phyloP scores from a whole-genome alignment of 2,329 filamentous ascomycete species.

The Aspergillus puulaauensis region DNA sequence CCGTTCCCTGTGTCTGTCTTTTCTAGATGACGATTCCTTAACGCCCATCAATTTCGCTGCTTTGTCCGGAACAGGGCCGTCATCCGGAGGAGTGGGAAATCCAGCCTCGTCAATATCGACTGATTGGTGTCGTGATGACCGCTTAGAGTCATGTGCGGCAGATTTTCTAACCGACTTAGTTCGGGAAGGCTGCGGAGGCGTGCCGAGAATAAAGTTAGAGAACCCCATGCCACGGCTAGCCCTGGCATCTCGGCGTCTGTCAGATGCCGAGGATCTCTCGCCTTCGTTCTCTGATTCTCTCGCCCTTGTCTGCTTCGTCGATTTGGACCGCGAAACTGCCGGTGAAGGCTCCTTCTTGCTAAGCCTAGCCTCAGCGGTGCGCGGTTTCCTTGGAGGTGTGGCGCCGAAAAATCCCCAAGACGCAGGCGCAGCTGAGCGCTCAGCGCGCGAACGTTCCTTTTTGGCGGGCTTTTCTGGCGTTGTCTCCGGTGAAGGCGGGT shows the following conservation, averaged over 20 bases:
- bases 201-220: constrained; percentile 65
- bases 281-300: constrained; percentile 56
- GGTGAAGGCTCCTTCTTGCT: constrained; percentile 43
- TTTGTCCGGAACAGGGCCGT: constrained; percentile 67
- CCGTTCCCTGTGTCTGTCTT: constrained; percentile 52
- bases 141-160: constrained; percentile 55
- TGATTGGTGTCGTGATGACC: constrained; percentile 64
- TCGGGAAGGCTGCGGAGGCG: constrained; percentile 54
- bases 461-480: constrained; percentile 60
- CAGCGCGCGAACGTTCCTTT: constrained; percentile 76
- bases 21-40: constrained; percentile 45
- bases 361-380: constrained; percentile 50
- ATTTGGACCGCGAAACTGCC: constrained; percentile 56
- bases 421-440: constrained; percentile 63
- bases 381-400: constrained; percentile 48
- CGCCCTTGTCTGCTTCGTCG: constrained; percentile 58
- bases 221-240: constrained; percentile 59
- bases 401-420: constrained; percentile 77
- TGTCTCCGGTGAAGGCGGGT: constrained; percentile 51
- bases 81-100: constrained; percentile 70
- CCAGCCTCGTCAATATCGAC: constrained; percentile 63
- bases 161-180: constrained; percentile 67
- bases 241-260: constrained; percentile 57
- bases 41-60: constrained; percentile 75
- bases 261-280: constrained; percentile 71